Evolutionary conservation across 306 rosid species (phyloP), one percentile per base, ranked within the genome.

Genomic region (Glycine soja): DNA sequence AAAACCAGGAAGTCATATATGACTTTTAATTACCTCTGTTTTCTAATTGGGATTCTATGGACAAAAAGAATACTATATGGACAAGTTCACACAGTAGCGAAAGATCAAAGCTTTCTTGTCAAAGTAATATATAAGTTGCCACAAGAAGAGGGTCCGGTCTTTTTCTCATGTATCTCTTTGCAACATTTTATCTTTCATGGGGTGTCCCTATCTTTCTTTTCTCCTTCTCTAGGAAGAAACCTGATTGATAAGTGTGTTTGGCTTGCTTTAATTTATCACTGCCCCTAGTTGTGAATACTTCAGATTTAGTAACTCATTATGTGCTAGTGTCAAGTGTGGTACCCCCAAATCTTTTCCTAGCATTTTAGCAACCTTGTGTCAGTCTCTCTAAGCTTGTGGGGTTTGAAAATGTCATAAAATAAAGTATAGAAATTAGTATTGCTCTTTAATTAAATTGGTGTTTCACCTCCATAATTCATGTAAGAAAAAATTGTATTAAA

Each of bases 101-200:
- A 84, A 88, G 88, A 88, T 87, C 85, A 87, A 75, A 90, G 87
- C 83, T 87, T 80, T 85, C 72, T 90, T 88, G 89, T 91, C 91
- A 84, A 88, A 83, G 86, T 70, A 70, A 68, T 84, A 68, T 82
- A 77, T 70, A 76, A 84, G 81, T 89, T 70, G 42, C 48, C 78
- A 73, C 54, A 62, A 74, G 57, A 74, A 83, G 87, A 81, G 88
- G 88, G 83, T 77, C 48, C 69, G 14, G 90, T 84, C 92, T 80
- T 83, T 81, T 79, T 90, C 91, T 85, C 76, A 81, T 85, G 84
- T 77, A 76, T 87, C 66, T 85, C 75, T 79, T 81, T 72, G 61
- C 56, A 48, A 77, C 79, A 83, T 79, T 85, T 80, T 52, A 77
- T 80, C 75, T 68, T 67, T 74, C 75, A 61, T 80, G 67, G 82